phyloP scores from a whole-genome alignment of 345 rosid genomes.

The Kandelia obovata region DNA sequence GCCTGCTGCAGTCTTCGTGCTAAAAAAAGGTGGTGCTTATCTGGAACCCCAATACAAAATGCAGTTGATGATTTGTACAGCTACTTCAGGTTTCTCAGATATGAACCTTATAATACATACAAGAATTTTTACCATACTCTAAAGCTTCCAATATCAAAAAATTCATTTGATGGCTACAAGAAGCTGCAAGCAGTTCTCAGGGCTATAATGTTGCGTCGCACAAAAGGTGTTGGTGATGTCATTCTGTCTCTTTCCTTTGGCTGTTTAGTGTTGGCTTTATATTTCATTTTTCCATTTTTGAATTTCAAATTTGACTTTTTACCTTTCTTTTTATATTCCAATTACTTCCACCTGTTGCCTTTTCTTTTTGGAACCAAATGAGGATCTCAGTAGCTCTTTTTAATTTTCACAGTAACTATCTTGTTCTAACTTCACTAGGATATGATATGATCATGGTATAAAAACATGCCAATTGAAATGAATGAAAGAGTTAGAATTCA shows the following conservation, averaged over 20 bases:
- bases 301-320: neutral
- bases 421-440: too few relatives aligned
- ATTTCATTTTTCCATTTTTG: neutral
- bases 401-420: too few relatives aligned
- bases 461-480: too few relatives aligned
- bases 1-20: slow-evolving; percentile 97
- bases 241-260: slow-evolving; percentile 15
- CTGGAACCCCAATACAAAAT: slow-evolving; percentile 98
- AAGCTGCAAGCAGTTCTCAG: slow-evolving; percentile 85
- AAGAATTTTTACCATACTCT: slow-evolving; percentile 58
- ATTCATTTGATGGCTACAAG: slow-evolving; percentile 74
- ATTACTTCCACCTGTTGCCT: too few relatives aligned
- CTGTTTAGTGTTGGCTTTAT: neutral
- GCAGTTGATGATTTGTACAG: slow-evolving; percentile 87
- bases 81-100: slow-evolving; percentile 91
- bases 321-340: too few relatives aligned
- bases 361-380: neutral
- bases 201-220: slow-evolving; percentile 94
- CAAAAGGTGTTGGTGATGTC: slow-evolving; percentile 81
- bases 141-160: slow-evolving; percentile 69
- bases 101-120: slow-evolving; percentile 74
- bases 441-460: too few relatives aligned
- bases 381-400: neutral
- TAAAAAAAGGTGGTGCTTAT: slow-evolving; percentile 94
- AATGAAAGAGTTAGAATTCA: too few relatives aligned